Evolutionary conservation across 495 filamentous ascomycete genomes (phyloP).

Genomic region (Lophiotrema nucula): DNA sequence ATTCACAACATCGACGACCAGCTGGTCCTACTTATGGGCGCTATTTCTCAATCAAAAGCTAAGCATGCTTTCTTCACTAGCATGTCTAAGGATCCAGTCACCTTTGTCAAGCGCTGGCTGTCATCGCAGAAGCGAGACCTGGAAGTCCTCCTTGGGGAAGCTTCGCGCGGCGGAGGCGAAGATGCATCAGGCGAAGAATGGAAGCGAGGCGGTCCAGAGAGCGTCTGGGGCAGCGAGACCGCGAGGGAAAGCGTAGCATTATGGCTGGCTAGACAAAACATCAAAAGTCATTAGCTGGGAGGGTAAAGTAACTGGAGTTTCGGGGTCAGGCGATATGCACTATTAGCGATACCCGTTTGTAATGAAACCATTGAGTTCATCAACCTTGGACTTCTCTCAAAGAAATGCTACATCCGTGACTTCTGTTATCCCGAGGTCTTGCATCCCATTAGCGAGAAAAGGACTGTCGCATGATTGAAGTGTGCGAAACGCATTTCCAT

Average conservation of each 20-base stretch:
- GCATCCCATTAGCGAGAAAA: too few species aligned
- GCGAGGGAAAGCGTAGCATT: constrained; percentile 39
- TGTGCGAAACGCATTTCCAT: too few species aligned
- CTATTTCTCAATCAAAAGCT: constrained; percentile 72
- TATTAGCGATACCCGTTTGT: too few species aligned
- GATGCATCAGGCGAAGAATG: constrained; percentile 56
- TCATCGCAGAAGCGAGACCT: constrained; percentile 85
- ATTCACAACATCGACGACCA: constrained; percentile 77
- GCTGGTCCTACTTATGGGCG: constrained; percentile 74
- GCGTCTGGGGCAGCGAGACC: constrained; percentile 51
- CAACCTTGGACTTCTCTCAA: too few species aligned
- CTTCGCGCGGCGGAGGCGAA: constrained; percentile 56
- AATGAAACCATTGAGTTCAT: too few species aligned
- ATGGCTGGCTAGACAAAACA: constrained; percentile 33
- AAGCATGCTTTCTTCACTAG: constrained; percentile 80
- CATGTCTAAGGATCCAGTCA: constrained; percentile 75
- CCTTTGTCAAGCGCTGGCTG: constrained; percentile 79
- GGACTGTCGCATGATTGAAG: too few species aligned
- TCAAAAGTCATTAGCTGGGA: constrained; percentile 13
- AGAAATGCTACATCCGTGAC: too few species aligned
- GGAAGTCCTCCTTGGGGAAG: constrained; percentile 85
- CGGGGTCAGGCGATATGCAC: too few species aligned
- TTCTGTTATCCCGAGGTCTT: too few species aligned
- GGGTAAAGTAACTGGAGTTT: too few species aligned
- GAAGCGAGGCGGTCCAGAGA: constrained; percentile 52